Evolutionary conservation across 2,329 filamentous ascomycete genomes (phyloP).

Genomic region (Ophiobolus disseminans): DNA sequence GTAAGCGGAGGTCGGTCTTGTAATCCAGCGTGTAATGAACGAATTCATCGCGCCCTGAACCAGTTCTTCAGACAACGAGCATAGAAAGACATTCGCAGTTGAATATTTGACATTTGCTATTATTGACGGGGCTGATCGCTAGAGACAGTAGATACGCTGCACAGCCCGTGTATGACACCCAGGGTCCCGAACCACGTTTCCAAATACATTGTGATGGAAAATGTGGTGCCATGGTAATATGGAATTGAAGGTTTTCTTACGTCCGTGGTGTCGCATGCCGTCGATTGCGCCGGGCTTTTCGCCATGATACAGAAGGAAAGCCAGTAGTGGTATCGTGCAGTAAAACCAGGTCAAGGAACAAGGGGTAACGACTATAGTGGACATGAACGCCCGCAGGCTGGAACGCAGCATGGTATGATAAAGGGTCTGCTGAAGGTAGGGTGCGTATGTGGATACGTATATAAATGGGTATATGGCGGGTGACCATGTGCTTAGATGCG

Average conservation of each 20-base stretch:
- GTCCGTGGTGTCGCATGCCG: conserved; percentile 1
- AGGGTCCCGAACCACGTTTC: no score
- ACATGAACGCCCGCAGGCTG: conserved; percentile 1
- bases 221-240: not conserved
- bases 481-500: conserved; percentile 24
- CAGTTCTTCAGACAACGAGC: no score
- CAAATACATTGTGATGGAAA: no score
- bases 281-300: not conserved
- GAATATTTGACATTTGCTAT: not conserved
- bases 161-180: no score
- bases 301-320: conserved; percentile 4
- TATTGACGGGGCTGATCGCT: conserved; percentile 1
- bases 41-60: no score
- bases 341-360: conserved; percentile 1
- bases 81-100: no score
- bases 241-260: not conserved
- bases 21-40: no score
- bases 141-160: conserved; percentile 3
- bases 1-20: no score
- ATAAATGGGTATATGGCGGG: conserved; percentile 3
- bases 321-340: conserved; percentile 10
- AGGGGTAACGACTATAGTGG: not conserved
- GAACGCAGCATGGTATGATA: not conserved
- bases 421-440: not conserved
- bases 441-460: conserved; percentile 1